phyloP scores from a whole-genome alignment of 345 rosid species.

The Citrus sp. region DNA sequence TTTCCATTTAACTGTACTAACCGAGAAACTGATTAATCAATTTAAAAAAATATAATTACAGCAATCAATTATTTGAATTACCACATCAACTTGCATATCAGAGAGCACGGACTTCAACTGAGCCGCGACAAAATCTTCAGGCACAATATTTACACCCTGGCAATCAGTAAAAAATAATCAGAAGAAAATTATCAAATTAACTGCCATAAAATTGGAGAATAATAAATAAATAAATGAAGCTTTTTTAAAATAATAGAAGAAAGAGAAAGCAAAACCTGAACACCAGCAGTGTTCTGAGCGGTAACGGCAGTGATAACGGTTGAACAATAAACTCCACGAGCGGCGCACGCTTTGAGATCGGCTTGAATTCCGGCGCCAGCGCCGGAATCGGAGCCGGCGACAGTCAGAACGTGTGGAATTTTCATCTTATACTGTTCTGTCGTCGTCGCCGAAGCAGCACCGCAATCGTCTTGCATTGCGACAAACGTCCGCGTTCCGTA shows the following conservation, averaged over 20 bases:
- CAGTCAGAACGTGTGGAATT: slow-evolving; percentile 70
- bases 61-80: slow-evolving; percentile 27
- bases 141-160: slow-evolving; percentile 47
- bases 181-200: not conserved
- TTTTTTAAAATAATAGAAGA: not conserved
- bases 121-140: slow-evolving; percentile 59
- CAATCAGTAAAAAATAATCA: not conserved
- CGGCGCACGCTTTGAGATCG: slow-evolving; percentile 88
- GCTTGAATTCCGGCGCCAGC: slow-evolving; percentile 98
- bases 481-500: not conserved
- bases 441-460: not conserved
- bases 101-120: slow-evolving; percentile 90
- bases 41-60: not conserved
- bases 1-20: not conserved
- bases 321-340: slow-evolving; percentile 88
- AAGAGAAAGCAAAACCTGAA: slow-evolving; percentile 48
- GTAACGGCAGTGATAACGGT: slow-evolving; percentile 88
- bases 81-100: slow-evolving; percentile 91
- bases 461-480: slow-evolving; percentile 22
- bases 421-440: slow-evolving; percentile 17
- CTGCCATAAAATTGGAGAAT: not conserved
- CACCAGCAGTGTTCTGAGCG: slow-evolving; percentile 88
- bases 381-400: slow-evolving; percentile 95
- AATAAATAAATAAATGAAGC: not conserved
- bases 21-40: not conserved